Evolutionary conservation across 495 filamentous ascomycete species (phyloP), one percentile per base, ranked within the genome.

Genomic region (Cercophora newfieldiana): DNA sequence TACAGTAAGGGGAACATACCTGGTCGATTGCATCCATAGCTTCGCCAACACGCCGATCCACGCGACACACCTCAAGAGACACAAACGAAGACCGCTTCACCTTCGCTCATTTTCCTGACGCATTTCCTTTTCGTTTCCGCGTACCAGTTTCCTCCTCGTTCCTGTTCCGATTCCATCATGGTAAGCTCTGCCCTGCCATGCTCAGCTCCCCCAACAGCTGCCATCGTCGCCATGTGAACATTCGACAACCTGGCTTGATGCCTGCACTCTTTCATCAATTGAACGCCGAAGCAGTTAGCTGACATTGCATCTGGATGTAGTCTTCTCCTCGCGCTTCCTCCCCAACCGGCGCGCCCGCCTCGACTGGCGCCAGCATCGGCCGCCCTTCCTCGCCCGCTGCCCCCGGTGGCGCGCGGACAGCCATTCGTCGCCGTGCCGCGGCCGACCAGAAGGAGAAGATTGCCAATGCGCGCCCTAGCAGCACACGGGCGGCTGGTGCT

Each of bases 361-460:
- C 75, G 65, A 82, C 81, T 64, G 89, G 86, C 75, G 82, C 86
- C 62, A 87, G 87, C 71, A 86, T 86, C 71, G 87, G 83, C 69
- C 91, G 94, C 65, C 89, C 91, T 47, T 88, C 91, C 30, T 97
- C 94, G 57, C 95, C 95, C 47, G 49, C 61, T 67, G 88, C 91
- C 58, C 95, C 95, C n/a, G 95, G 95, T 64, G 95, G 95, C 70
- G 92, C 95, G 62, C 93, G 94, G 78, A 94, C 94, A 70, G 94
- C 92, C 66, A 92, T 99, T 82, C 89, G 94, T 77, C 88, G 95
- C 73, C 89, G 93, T 74, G 95, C 95, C 28, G 93, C 95, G 2
- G 94, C 94, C 65, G 95, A 99, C 77, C 89, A 96, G 81, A 95
- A 95, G 77, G 94, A 97, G 74, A 92, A 93, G 79, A 85, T 92